Conservation (phyloP, 2,329 filamentous ascomycete genomes). For the Coniochaeta sp. region DNA sequence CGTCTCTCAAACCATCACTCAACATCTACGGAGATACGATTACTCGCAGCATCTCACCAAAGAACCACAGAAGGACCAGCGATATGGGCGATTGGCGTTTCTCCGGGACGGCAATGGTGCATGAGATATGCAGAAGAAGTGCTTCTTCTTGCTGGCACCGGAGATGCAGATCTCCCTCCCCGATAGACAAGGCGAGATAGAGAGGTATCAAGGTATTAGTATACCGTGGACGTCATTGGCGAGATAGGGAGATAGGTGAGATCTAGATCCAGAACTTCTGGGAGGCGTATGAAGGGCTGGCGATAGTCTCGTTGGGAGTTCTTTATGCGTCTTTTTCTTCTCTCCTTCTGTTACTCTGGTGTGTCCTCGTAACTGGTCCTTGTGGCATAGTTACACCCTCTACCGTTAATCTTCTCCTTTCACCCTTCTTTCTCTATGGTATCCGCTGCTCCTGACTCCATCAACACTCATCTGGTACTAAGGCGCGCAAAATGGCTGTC, state of each 20-base stretch:
- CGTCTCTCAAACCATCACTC: neutral
- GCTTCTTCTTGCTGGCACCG: no score
- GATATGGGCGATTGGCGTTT: neutral
- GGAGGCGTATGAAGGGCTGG: no score
- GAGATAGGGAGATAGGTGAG: neutral
- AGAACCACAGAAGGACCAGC: neutral
- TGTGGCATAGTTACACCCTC: neutral
- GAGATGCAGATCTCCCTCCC: neutral
- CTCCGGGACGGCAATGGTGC: neutral
- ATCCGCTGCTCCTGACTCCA: neutral
- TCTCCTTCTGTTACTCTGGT: neutral
- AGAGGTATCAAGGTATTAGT: neutral
- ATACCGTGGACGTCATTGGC: neutral
- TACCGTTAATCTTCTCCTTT: neutral
- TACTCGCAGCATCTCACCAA: neutral
- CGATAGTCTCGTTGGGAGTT: neutral
- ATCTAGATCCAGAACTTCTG: no score
- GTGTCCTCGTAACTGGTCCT: neutral
- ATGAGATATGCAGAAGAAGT: no score
- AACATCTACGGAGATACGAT: neutral
- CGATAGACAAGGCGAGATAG: neutral
- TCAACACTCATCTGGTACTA: no score
- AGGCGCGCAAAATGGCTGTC: neutral
- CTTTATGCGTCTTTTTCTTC: slow-evolving; percentile 1
- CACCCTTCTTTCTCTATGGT: neutral